Conservation (phyloP, 345 rosid genomes). For the Lepidium sativum region DNA sequence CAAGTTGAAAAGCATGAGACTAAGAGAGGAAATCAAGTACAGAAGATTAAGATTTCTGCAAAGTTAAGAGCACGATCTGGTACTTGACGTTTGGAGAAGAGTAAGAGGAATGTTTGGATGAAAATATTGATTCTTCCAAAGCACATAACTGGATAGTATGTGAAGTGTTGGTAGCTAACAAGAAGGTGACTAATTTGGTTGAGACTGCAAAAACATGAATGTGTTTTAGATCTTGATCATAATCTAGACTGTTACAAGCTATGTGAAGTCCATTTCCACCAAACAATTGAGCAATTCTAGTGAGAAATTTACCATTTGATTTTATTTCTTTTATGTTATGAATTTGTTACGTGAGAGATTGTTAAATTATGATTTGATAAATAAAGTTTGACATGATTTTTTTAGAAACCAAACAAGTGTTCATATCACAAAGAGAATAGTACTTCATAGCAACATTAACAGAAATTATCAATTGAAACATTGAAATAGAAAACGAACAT, state of each 20-base stretch:
- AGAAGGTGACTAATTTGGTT: conserved; percentile 48
- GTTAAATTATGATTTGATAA: no score
- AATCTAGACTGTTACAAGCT: conserved; percentile 87
- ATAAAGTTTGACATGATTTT: no score
- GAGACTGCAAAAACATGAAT: conserved; percentile 90
- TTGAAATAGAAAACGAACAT: no score
- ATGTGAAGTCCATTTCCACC: conserved; percentile 99
- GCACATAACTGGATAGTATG: conserved; percentile 88
- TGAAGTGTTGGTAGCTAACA: conserved; percentile 74
- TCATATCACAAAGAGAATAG: no score
- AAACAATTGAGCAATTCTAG: conserved; percentile 94
- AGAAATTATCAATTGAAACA: no score
- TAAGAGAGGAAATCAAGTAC: conserved; percentile 92
- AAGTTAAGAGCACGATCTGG: conserved; percentile 69
- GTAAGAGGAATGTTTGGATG: conserved; percentile 58
- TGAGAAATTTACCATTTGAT: conserved; percentile 61
- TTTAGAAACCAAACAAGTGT: no score
- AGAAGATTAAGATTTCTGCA: conserved; percentile 58
- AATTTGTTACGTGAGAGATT: no score
- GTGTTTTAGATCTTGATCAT: conserved; percentile 96
- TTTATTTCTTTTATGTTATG: no score
- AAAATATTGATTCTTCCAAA: conserved; percentile 71
- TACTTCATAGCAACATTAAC: no score
- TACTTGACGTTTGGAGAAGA: conserved; percentile 47
- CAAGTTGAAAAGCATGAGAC: conserved; percentile 69